A percentile compares a stretch with the other conserved stretches of the same genome.
These are phyloP conservation scores for Nothophoma quercina DNA, from an alignment of 2,329 filamentous ascomycete genomes.

Conservation along the genomic window DNA sequence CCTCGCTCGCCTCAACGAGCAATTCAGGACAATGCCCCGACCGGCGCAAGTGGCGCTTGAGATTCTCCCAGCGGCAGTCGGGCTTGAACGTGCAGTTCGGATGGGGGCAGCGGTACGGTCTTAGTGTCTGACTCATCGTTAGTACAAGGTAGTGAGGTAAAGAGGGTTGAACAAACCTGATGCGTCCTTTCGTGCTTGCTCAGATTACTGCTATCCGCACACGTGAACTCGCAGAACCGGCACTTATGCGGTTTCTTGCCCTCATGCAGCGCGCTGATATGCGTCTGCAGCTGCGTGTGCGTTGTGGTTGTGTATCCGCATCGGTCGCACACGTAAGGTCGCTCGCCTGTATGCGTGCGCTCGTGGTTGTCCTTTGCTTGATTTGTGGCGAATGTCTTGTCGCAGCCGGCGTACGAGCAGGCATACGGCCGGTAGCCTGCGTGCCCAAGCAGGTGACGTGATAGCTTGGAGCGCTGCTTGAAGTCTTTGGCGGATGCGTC, in stretches of 20 bases:
- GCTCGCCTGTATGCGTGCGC: constrained; percentile 47
- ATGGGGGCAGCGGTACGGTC: constrained; percentile 49
- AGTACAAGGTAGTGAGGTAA: not conserved
- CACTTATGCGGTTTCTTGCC: constrained; percentile 49
- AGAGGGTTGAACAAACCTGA: constrained; percentile 31
- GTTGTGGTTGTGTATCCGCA: constrained; percentile 50
- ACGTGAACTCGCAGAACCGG: constrained; percentile 49
- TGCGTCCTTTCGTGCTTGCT: constrained; percentile 50
- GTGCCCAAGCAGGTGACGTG: constrained; percentile 48
- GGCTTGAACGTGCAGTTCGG: constrained; percentile 48
- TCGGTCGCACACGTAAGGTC: constrained; percentile 47
- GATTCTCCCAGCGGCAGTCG: constrained; percentile 50
- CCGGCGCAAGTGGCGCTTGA: constrained; percentile 49
- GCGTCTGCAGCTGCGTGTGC: constrained; percentile 50
- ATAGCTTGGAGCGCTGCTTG: constrained; percentile 51
- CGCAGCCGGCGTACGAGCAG: constrained; percentile 45
- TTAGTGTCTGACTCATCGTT: constrained; percentile 36
- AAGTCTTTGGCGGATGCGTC: constrained; percentile 47
- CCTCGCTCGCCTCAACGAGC: constrained; percentile 42
- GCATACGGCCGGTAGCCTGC: constrained; percentile 48
- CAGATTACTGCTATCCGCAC: constrained; percentile 47
- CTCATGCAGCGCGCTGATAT: constrained; percentile 47
- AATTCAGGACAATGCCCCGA: constrained; percentile 47
- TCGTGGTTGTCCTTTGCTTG: constrained; percentile 52
- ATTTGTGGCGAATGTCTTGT: constrained; percentile 50